Evolutionary conservation across 495 filamentous ascomycete genomes (phyloP).

Genomic region (Neohortaea acidophila): DNA sequence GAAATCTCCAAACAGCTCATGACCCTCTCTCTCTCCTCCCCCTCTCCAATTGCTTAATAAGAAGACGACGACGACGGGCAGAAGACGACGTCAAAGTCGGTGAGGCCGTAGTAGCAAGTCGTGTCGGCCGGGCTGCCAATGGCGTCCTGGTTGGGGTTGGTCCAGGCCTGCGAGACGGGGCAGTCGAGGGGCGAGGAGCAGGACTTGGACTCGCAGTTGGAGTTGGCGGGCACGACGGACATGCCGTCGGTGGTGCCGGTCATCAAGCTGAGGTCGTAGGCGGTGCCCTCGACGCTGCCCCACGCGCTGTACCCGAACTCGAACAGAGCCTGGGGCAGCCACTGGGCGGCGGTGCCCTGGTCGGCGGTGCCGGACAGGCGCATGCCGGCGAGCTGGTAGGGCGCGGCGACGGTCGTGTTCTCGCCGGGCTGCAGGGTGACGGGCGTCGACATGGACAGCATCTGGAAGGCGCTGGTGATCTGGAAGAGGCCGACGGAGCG

Average conservation of each 20-base stretch:
- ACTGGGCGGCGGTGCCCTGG: conserved; percentile 3
- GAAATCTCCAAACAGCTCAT: no score
- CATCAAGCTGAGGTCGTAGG: conserved; percentile 12
- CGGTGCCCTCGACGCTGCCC: conserved; percentile 7
- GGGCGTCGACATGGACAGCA: conserved; percentile 3
- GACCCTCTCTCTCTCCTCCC: no score
- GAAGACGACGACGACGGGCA: no score
- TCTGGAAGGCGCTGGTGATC: conserved; percentile 11
- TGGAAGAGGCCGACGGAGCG: conserved; percentile 5
- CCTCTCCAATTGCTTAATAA: no score
- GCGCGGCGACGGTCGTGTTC: conserved; percentile 1
- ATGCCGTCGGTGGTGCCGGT: conserved; percentile 4
- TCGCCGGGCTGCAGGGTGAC: conserved; percentile 3
- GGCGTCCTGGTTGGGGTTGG: conserved; percentile 2
- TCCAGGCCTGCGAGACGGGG: conserved; percentile 1
- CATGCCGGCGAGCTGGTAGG: conserved; percentile 7
- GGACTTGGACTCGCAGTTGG: not conserved
- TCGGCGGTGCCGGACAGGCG: conserved; percentile 12
- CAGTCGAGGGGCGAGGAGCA: conserved; percentile 1
- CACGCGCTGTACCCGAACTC: conserved; percentile 11
- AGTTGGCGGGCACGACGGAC: not conserved
- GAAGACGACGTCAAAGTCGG: conserved; percentile 9
- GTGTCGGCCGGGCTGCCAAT: conserved; percentile 10
- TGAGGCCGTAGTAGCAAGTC: conserved; percentile 7
- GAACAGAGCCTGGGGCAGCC: conserved; percentile 6